Conservation (phyloP, 225 moss, liverwort and hornwort species). For the Sphagnum tenellum region DNA sequence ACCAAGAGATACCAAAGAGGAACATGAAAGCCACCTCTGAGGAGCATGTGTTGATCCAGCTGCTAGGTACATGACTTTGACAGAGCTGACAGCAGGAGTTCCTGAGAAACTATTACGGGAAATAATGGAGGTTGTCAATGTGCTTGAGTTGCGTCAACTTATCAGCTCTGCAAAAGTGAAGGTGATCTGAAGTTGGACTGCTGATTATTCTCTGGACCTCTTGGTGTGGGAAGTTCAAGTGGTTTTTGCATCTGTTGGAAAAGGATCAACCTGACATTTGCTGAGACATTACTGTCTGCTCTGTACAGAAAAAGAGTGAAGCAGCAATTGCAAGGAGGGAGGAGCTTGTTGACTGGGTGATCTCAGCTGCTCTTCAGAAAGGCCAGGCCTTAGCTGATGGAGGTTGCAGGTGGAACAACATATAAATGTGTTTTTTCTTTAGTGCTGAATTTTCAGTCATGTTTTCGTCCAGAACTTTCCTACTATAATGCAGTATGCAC, state of each 20-base stretch:
- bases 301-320: slow-evolving; percentile 75
- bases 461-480: no score
- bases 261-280: neutral
- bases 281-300: neutral
- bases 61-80: slow-evolving; percentile 58
- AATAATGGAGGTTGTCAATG: slow-evolving; percentile 56
- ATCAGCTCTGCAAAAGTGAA: slow-evolving; percentile 52
- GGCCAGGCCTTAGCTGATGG: slow-evolving; percentile 38
- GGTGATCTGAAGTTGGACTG: slow-evolving; percentile 19
- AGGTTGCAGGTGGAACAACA: slow-evolving; percentile 25
- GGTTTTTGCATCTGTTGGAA: neutral
- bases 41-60: slow-evolving; percentile 20
- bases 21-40: no score
- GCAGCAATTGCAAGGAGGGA: slow-evolving; percentile 63
- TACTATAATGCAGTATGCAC: no score
- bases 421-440: neutral
- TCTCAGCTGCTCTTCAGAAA: slow-evolving; percentile 42
- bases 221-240: slow-evolving; percentile 1
- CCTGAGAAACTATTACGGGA: slow-evolving; percentile 44
- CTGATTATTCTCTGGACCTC: neutral
- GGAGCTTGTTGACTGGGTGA: slow-evolving; percentile 56
- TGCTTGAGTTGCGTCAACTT: slow-evolving; percentile 62
- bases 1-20: no score
- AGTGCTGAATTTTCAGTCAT: no score
- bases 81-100: slow-evolving; percentile 30